These are phyloP conservation scores for Piper longum DNA, from an alignment of 164 flowering plant species.

Conservation along the genomic window DNA sequence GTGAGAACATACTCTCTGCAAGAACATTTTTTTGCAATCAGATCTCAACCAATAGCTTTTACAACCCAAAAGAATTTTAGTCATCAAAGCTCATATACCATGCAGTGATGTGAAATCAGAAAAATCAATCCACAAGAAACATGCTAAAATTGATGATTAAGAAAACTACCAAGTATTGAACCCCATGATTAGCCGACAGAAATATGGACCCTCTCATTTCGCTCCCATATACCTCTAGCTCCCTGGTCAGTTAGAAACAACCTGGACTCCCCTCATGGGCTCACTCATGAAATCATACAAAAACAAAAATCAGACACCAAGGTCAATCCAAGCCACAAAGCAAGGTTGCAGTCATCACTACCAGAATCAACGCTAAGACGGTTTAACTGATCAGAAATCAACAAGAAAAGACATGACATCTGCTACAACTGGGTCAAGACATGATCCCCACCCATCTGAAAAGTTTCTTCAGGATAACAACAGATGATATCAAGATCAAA, in stretches of 20 bases:
- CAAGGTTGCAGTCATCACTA: background rate
- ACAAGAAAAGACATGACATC: background rate
- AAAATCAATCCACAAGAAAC: background rate
- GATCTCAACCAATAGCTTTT: background rate
- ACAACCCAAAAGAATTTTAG: background rate
- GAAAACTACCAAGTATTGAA: background rate
- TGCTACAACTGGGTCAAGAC: no score
- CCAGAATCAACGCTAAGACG: background rate
- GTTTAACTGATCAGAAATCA: background rate
- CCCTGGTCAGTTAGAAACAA: background rate
- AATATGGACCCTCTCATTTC: background rate
- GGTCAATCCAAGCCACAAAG: background rate
- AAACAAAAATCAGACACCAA: background rate
- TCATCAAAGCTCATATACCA: background rate
- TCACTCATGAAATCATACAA: background rate
- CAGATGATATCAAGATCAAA: background rate
- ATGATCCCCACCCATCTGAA: no score
- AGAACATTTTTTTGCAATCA: conserved; percentile 1
- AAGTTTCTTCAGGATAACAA: no score
- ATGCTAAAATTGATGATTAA: background rate
- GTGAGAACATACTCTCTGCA: conserved; percentile 71
- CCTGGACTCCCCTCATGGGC: background rate
- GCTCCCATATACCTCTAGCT: background rate
- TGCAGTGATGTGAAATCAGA: background rate
- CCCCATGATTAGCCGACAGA: no score